Base-by-base conservation (phyloP, 495 filamentous ascomycete genomes). In the Trypethelium eluteriae region DNA sequence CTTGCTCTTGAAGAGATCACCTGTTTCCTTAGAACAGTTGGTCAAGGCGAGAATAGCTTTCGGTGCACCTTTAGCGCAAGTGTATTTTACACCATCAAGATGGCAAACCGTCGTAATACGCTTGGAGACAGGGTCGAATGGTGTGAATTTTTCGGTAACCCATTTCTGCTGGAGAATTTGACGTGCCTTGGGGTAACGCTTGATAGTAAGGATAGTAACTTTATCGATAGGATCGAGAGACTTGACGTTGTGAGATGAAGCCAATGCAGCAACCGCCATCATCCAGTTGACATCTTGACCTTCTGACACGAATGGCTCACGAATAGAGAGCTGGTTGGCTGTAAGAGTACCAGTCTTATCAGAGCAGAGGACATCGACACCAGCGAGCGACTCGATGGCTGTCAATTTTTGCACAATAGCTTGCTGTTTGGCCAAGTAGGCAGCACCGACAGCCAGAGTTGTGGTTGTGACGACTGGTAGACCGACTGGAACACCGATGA, bases 241-340 rank as follows among this genome's bases (percentile, higher is more conserved):
- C 81, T 89, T 90, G 76, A 88, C 79, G 79, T 89, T 90, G 79
- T 90, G 87, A 67, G 87, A 89, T 56, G 87, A 90, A 66, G 87
- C 87, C 64, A 90, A 83, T 68, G 86, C 87, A 62, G 87, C 87
- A 67, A 88, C 85, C 67, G 86, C 86, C 86, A 90, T 88, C 86
- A 89, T 88, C 86, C 87, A 90, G 80, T 89, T 86, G 77, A 89
- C 84, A 79, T 89, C 86, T 71, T 88, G 83, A 75, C 86, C 87
- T 78, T 89, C 87, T 67, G 85, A 82, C 74, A 88, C 85, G 78
- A 87, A 90, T 63, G 86, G 87, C 74, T 89, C 87, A 77, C 87
- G 86, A 74, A 89, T 90, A 73, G 81, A 84, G 10, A 90, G 81
- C 78, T 90, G 87, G 79, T 90, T 90, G 68, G 87, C 87, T 70